Conservation (phyloP, 371 early-diverging fungal species). For the Mortierella sp. region DNA sequence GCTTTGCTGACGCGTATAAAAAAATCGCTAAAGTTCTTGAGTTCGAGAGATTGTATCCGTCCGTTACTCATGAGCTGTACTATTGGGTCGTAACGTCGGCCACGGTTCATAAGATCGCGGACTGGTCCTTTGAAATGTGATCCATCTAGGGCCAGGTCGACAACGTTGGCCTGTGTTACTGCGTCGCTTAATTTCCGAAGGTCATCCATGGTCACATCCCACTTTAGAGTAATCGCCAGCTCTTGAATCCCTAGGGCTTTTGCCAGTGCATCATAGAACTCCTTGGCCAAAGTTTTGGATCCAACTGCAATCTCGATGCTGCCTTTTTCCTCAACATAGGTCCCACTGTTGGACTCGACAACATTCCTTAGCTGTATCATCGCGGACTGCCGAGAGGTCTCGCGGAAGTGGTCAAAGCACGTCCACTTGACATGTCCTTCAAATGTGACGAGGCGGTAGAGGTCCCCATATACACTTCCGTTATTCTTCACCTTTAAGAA, state of each 20-base stretch:
- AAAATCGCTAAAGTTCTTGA: conserved; percentile 4
- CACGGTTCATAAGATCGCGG: neutral
- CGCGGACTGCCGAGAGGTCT: neutral
- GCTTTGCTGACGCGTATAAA: conserved; percentile 7
- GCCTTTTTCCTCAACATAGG: conserved; percentile 6
- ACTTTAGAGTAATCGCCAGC: conserved; percentile 4
- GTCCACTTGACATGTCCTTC: conserved; percentile 30
- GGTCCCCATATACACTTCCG: conserved; percentile 8
- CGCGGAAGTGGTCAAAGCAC: conserved; percentile 19
- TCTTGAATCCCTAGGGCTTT: conserved; percentile 7
- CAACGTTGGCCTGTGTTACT: conserved; percentile 4
- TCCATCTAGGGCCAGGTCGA: neutral
- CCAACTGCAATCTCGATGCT: neutral
- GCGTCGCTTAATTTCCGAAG: conserved; percentile 9
- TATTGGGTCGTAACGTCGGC: conserved; percentile 14
- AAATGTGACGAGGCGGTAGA: conserved; percentile 14
- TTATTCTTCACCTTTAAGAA: conserved; percentile 11
- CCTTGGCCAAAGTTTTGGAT: conserved; percentile 2
- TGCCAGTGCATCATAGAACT: conserved; percentile 13
- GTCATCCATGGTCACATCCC: conserved; percentile 16
- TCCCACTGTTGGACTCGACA: conserved; percentile 9
- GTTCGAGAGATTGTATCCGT: neutral
- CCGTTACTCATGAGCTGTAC: conserved; percentile 14
- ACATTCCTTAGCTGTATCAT: neutral
- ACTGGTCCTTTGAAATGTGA: neutral